phyloP scores from a whole-genome alignment of 768 basidiomycete species.

The Artomyces pyxidatus region DNA sequence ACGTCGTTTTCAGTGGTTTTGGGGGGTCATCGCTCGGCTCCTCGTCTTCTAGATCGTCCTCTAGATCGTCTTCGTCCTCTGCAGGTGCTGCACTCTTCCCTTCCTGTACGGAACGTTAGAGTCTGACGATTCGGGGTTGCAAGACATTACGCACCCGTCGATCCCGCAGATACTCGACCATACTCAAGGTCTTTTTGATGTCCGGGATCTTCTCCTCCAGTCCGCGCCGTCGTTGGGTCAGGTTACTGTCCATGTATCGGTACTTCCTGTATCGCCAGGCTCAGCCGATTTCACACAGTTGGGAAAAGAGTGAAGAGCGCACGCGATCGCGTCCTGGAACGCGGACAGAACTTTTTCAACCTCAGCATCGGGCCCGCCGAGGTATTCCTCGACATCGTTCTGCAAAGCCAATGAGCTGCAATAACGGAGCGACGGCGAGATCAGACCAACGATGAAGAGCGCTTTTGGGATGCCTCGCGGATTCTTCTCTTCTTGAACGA shows the following conservation, averaged over 20 bases:
- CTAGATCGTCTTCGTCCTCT: slow-evolving; percentile 40
- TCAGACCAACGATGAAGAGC: slow-evolving; percentile 77
- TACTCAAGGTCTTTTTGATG: slow-evolving; percentile 83
- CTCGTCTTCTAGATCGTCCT: slow-evolving; percentile 35
- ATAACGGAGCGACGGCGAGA: slow-evolving; percentile 2
- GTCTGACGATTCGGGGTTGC: background rate
- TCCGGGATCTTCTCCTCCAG: slow-evolving; percentile 96
- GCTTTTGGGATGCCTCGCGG: slow-evolving; percentile 93
- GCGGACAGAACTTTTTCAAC: slow-evolving; percentile 70
- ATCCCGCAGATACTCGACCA: slow-evolving; percentile 77
- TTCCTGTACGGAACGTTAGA: slow-evolving; percentile 36
- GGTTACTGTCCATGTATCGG: slow-evolving; percentile 91
- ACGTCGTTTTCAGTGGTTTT: slow-evolving; percentile 71
- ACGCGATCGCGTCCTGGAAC: slow-evolving; percentile 94
- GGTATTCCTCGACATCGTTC: slow-evolving; percentile 82
- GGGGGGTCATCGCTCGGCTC: slow-evolving; percentile 35
- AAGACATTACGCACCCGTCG: slow-evolving; percentile 44
- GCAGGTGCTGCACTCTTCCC: slow-evolving; percentile 41
- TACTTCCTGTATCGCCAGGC: slow-evolving; percentile 66
- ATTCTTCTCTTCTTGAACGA: slow-evolving; percentile 47
- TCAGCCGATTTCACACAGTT: background rate
- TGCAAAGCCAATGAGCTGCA: slow-evolving; percentile 23
- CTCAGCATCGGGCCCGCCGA: slow-evolving; percentile 71
- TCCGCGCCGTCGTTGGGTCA: slow-evolving; percentile 67
- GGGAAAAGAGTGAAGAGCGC: slow-evolving; percentile 27